A percentile compares a stretch with the other conserved stretches of the same genome.
Conservation (phyloP, 2,329 filamentous ascomycete genomes). For the Paracorniculantispora psalliotae region DNA sequence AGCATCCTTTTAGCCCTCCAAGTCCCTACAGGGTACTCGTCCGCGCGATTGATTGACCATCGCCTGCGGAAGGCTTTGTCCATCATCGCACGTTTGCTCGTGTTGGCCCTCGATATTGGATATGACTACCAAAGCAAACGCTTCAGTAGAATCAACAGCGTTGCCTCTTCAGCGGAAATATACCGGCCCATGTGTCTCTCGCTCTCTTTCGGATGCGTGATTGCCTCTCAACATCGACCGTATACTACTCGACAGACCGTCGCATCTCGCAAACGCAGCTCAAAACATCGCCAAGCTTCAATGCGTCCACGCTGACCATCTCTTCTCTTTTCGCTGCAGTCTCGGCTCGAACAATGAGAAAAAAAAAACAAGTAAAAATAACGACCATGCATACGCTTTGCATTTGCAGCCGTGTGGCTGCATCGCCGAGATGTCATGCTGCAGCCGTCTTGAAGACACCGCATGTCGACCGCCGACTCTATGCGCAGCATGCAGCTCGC, state of each 20-base stretch:
- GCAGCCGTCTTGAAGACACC: background rate
- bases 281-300: background rate
- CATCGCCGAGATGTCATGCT: background rate
- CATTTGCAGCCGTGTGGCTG: background rate
- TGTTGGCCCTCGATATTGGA: too few species aligned
- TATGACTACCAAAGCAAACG: too few species aligned
- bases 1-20: background rate
- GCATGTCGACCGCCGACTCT: background rate
- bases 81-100: too few species aligned
- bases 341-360: background rate
- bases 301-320: background rate
- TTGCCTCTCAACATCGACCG: too few species aligned
- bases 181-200: too few species aligned
- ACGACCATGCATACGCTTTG: background rate
- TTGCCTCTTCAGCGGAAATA: too few species aligned
- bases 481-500: background rate
- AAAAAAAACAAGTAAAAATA: too few species aligned
- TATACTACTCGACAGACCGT: too few species aligned
- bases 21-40: background rate
- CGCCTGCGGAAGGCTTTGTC: too few species aligned
- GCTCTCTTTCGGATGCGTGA: too few species aligned
- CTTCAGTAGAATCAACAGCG: too few species aligned
- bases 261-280: background rate
- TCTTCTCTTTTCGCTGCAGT: background rate
- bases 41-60: background rate